Evolutionary conservation across 768 basidiomycete genomes (phyloP), one percentile per base, ranked within the genome.

Genomic region (Boletus rufocinnamomeus): DNA sequence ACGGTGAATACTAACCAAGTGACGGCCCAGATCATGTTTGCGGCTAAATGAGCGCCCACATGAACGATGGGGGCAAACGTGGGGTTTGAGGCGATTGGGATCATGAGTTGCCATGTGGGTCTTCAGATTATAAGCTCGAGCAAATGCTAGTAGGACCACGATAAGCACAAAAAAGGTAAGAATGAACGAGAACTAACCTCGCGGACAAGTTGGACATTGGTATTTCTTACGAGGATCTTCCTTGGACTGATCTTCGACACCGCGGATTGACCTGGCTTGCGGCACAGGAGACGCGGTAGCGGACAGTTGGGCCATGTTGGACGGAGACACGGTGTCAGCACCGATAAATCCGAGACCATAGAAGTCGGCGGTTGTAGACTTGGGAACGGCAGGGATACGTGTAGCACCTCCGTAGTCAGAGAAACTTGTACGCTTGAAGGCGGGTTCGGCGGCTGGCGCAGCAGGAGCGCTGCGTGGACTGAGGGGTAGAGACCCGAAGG

Each of bases 31-130:
- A 68, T 98, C 95, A 69, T 98, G 95, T 74, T 96, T 91, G 64
- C 95, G 87, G 63, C 91, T 93, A 75, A 98, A 98, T 21, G 92
- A 92, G 54, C 95, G 87, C 35, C 88, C 89, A 61, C 95, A 98
- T 3, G 86, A 83, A 44, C 83, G 79, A 74, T 96, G 91, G 44
- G 88, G 89, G 73, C 95, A 98, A 46, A 87, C 82, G 70, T 93
- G 89, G 6, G 93, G 93, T 77, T 96, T 98, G 50, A 88, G 76
- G 59, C 95, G 82, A 73, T 92, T 87, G 25, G 95, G 95, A 71
- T 96, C 93, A 74, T 98, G 95, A 4, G 95, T 98, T 27, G 89
- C 89, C 83, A 91, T 87, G 73, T 97, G 95, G 0, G 95, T 95
- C 79, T 98, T 98, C 57, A 98, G 76, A 67, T 98, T 98, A 75